phyloP scores from a whole-genome alignment of 1,139 yeast species.

The Arxiozyma bovina region DNA sequence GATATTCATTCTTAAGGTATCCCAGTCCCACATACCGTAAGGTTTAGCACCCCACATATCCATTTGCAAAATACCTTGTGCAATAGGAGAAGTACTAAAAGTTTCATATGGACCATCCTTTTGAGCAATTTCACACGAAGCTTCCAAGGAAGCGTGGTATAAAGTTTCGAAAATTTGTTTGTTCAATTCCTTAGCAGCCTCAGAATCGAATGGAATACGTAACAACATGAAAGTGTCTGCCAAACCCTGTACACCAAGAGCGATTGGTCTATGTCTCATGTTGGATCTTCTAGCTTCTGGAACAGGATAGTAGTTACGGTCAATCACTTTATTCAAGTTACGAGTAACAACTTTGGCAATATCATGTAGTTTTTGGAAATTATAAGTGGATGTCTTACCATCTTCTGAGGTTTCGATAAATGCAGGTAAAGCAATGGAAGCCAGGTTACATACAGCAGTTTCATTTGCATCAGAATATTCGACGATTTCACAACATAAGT shows the following conservation, averaged over 20 bases:
- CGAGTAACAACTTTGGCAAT: conserved; percentile 65
- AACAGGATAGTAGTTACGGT: conserved; percentile 70
- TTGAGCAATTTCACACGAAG: conserved; percentile 65
- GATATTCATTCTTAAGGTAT: conserved; percentile 48
- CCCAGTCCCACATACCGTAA: conserved; percentile 58
- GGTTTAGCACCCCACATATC: conserved; percentile 57
- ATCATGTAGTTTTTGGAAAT: conserved; percentile 60
- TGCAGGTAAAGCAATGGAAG: conserved; percentile 75
- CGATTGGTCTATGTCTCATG: conserved; percentile 72
- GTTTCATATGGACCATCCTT: conserved; percentile 56
- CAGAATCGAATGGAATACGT: conserved; percentile 70
- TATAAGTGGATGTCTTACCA: conserved; percentile 42
- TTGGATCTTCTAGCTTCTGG: conserved; percentile 60
- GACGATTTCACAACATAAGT: conserved; percentile 83
- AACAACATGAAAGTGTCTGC: conserved; percentile 74
- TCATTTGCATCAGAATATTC: conserved; percentile 82
- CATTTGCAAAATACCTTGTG: conserved; percentile 65
- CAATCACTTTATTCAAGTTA: conserved; percentile 70
- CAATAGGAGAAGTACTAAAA: conserved; percentile 73
- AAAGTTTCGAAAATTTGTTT: conserved; percentile 81
- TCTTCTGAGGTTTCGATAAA: conserved; percentile 41
- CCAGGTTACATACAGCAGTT: conserved; percentile 85
- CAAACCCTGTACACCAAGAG: conserved; percentile 84
- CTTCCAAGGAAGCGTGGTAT: conserved; percentile 77
- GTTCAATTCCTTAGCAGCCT: conserved; percentile 62